Base-by-base conservation (phyloP, 495 filamentous ascomycete genomes). In the Pseudoneurospora amorphoporcata region DNA sequence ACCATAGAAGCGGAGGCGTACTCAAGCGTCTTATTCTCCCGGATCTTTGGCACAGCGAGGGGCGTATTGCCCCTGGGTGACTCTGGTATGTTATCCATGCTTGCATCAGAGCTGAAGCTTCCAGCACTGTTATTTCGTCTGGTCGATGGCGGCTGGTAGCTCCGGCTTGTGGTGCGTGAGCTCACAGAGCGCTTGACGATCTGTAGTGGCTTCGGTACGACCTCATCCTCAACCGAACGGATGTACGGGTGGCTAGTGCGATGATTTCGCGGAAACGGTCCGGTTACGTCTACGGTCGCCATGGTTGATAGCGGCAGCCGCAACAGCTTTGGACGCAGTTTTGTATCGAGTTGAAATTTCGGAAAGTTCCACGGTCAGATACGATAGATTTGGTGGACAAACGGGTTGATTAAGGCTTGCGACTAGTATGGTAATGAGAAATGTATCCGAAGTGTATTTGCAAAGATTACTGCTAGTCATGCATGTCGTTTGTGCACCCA, bases 11-110 rank as follows among this genome's bases (percentile, higher is more conserved):
- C 14, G 1, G 53, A 61, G 32, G 53, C 16, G 29, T 35, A 35
- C 29, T 65, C 53, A 65, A 65, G 14, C 16, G 53, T 29, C 53
- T 35, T 71, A 10, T 71, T 71, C 14, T 68, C 75, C 41, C 80
- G 75, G 75, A 72, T 74, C 74, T 82, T 82, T 3, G 76, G 73
- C 19, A 82, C 69, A 3, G 70, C 76, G 69, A 82, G 42, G 40
- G 76, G 72, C 37, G 39, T 68, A 23, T 75, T 69, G 10, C 37
- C 37, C 14, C 69, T 73, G 6, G 72, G 75, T 12, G 71, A 45
- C 43, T 75, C 77, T 0, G 77, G 74, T 3, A 70, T 61, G 47
- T 76, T 81, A 19, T 72, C 75, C 43, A 76, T 73, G 71, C 73
- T 77, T 39, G 70, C 69, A 47, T 77, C 70, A 12, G 76, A 76